Evolutionary conservation across 1,284 basidiomycete species (phyloP).

Genomic region (Papiliotrema laurentii): DNA sequence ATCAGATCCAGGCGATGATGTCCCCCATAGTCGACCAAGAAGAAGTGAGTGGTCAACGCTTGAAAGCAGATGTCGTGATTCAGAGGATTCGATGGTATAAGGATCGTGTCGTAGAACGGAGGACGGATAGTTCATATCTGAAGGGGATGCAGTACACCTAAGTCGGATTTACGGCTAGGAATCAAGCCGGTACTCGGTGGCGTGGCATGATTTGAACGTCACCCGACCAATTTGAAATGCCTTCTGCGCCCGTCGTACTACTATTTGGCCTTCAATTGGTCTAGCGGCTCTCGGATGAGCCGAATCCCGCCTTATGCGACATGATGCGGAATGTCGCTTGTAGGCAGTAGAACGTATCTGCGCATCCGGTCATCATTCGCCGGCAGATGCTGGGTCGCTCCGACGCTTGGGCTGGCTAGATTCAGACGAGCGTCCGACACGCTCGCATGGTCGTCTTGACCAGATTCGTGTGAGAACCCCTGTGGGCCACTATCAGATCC

Average conservation of each 20-base stretch:
- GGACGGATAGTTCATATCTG: too few species aligned
- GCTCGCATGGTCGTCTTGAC: background rate
- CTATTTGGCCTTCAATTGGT: background rate
- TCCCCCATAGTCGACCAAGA: too few species aligned
- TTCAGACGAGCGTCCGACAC: background rate
- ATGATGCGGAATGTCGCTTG: background rate
- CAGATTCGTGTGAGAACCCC: background rate
- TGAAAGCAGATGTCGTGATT: too few species aligned
- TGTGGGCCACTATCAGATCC: background rate
- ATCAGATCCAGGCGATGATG: too few species aligned
- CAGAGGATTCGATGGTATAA: too few species aligned
- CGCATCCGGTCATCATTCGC: background rate
- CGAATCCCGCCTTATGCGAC: background rate
- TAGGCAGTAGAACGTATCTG: background rate
- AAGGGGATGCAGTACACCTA: too few species aligned
- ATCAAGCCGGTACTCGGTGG: background rate
- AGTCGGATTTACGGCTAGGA: too few species aligned
- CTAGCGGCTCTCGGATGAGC: background rate
- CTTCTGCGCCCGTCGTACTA: background rate
- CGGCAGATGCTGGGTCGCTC: background rate
- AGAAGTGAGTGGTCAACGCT: too few species aligned
- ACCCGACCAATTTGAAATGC: background rate
- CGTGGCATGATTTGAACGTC: background rate
- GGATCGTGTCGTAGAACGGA: too few species aligned
- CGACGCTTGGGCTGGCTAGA: background rate